phyloP scores from a whole-genome alignment of 352 stramenopile species.

The Globisporangium iwayamae region DNA sequence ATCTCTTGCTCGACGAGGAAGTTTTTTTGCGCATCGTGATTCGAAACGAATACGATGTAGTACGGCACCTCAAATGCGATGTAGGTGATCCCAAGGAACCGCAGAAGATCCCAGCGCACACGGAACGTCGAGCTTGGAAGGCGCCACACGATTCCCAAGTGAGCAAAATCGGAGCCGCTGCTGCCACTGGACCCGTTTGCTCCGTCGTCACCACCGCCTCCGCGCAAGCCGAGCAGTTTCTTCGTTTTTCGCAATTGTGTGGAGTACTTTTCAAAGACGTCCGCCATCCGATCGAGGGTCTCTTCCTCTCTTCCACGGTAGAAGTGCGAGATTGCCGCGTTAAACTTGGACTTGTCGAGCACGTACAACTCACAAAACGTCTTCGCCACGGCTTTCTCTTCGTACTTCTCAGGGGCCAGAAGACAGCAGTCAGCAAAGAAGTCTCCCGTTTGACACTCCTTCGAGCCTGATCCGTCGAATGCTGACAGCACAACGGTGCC shows the following conservation, averaged over 20 bases:
- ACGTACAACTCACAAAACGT: constrained; percentile 84
- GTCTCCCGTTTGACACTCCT: constrained; percentile 60
- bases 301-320: constrained; percentile 35
- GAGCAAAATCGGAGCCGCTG: constrained; percentile 10
- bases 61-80: constrained; percentile 72
- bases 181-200: constrained; percentile 1
- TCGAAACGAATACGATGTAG: constrained; percentile 61
- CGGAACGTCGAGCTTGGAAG: constrained; percentile 52
- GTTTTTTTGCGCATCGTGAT: constrained; percentile 39
- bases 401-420: constrained; percentile 47
- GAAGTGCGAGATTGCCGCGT: constrained; percentile 49
- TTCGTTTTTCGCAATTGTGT: constrained; percentile 74
- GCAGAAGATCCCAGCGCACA: constrained; percentile 43
- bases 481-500: constrained; percentile 45
- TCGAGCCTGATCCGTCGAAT: constrained; percentile 42
- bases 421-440: constrained; percentile 70
- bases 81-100: constrained; percentile 41
- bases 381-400: constrained; percentile 70
- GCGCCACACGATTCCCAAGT: constrained; percentile 25
- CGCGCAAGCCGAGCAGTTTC: constrained; percentile 57
- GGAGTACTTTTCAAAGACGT: constrained; percentile 48
- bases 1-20: constrained; percentile 37
- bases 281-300: constrained; percentile 31
- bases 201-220: constrained; percentile 18
- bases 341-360: constrained; percentile 58